Evolutionary conservation across 1,284 basidiomycete species (phyloP).

Genomic region (Ceratobasidium sp.): DNA sequence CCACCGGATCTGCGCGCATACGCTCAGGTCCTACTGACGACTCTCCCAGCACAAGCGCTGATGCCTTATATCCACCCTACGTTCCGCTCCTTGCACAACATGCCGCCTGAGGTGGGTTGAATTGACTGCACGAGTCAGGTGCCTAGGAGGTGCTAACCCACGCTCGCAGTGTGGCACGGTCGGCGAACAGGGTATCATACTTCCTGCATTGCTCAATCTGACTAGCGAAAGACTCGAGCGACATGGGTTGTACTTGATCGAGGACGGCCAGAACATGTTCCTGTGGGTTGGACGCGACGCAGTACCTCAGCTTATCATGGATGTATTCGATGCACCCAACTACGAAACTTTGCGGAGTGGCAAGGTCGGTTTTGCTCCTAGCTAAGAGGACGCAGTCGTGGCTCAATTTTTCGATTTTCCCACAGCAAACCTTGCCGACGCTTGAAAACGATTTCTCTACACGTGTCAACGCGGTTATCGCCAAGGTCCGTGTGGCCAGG

Average conservation of each 20-base stretch:
- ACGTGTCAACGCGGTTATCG: slow-evolving; percentile 90
- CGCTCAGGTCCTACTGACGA: slow-evolving; percentile 90
- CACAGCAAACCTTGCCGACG: slow-evolving; percentile 80
- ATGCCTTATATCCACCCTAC: slow-evolving; percentile 93
- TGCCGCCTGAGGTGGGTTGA: slow-evolving; percentile 82
- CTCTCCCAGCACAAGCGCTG: slow-evolving; percentile 87
- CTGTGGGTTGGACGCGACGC: slow-evolving; percentile 97
- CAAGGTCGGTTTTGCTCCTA: slow-evolving; percentile 65
- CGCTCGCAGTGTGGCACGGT: slow-evolving; percentile 62
- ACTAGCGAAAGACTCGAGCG: slow-evolving; percentile 93
- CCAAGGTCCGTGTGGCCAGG: slow-evolving; percentile 89
- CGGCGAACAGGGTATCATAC: slow-evolving; percentile 78
- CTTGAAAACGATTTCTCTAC: slow-evolving; percentile 94
- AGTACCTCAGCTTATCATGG: slow-evolving; percentile 90
- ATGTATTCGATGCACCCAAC: slow-evolving; percentile 90
- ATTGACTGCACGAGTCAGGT: background rate
- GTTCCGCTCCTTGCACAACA: slow-evolving; percentile 97
- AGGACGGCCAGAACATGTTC: slow-evolving; percentile 98
- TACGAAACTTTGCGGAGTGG: slow-evolving; percentile 91
- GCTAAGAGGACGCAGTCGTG: background rate
- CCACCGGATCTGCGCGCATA: slow-evolving; percentile 96
- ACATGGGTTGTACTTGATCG: slow-evolving; percentile 95
- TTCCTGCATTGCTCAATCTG: slow-evolving; percentile 88
- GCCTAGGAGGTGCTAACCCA: slow-evolving; percentile 16
- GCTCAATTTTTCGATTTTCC: background rate